Evolutionary conservation across 352 stramenopile genomes (phyloP), one percentile per base, ranked within the genome.

Genomic region (Pythium apleroticum): DNA sequence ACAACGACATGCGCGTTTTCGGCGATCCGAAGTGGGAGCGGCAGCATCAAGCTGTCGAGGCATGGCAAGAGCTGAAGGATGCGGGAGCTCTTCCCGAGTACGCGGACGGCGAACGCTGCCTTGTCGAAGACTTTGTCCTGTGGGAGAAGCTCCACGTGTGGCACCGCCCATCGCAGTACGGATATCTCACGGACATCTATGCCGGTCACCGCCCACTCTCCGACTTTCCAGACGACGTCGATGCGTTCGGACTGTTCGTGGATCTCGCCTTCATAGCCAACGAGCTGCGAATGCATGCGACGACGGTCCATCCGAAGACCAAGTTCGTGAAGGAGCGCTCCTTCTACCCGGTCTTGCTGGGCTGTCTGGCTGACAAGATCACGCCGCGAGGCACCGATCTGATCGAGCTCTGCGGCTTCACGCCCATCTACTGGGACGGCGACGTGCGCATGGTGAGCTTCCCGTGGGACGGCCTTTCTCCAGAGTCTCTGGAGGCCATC

Each of bases 181-280:
- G 52, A 19, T 57, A 45, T 24, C 30, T 57, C 24, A 57, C 52
- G 15, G 52, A 57, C 2, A 57, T 57, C 52, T 30, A 45, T 7
- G 14, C 27, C 3, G 30, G 30, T 1, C 22, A 27, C 19, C 37
- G 41, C 6, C 4, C 28, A 11, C 27, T 57, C 15, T 17, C 15
- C 28, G 12, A n/a, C 14, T 57, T 57, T 31, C 52, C 52, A 43
- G 28, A 4, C 11, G 15, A 12, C 11, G 24, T 57, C 52, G 41
- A 57, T 24, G 52, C 52, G 28, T 57, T 14, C 11, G 52, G 41
- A 24, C 31, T 57, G 19, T 57, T 57, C 28, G 17, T 45, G n/a
- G 52, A 57, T 24, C 27, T 57, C 19, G 52, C 31, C 3, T 25
- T 57, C 17, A n/a, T 57, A 10, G 31, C 45, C 28, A 25, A 19